phyloP scores from a whole-genome alignment of 176 grass and related monocot species.

The Alloteropsis semialata region DNA sequence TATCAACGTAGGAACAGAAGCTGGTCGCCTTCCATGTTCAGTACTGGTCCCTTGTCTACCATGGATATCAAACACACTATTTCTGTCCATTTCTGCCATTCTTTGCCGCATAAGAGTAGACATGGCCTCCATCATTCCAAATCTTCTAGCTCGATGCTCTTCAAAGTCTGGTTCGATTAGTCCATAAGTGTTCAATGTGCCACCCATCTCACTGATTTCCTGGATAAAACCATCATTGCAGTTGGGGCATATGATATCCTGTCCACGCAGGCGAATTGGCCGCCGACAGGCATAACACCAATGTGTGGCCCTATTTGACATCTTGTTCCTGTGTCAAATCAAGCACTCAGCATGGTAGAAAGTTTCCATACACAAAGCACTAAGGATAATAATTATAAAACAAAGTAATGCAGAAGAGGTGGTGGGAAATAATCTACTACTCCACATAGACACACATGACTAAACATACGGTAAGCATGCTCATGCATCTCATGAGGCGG shows the following conservation, averaged over 20 bases:
- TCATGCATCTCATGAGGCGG: background rate
- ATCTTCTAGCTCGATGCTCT: slow-evolving; percentile 31
- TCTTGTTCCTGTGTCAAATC: slow-evolving; percentile 34
- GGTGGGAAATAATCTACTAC: background rate
- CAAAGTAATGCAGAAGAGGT: background rate
- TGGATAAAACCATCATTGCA: slow-evolving; percentile 91
- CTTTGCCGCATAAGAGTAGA: slow-evolving; percentile 57
- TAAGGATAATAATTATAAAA: background rate
- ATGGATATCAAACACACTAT: slow-evolving; percentile 40
- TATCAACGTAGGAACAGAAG: slow-evolving; percentile 24
- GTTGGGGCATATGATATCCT: slow-evolving; percentile 62
- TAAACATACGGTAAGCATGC: background rate
- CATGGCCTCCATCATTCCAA: slow-evolving; percentile 76
- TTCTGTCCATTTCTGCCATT: slow-evolving; percentile 36
- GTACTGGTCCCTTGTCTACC: background rate
- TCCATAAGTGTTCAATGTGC: slow-evolving; percentile 51
- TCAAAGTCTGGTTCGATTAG: slow-evolving; percentile 38
- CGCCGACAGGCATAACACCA: slow-evolving; percentile 86
- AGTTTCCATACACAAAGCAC: slow-evolving; percentile 10
- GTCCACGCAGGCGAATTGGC: slow-evolving; percentile 46
- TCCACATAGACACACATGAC: background rate
- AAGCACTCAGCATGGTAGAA: background rate
- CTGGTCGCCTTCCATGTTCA: slow-evolving; percentile 15
- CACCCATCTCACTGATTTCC: slow-evolving; percentile 71
- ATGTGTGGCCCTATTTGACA: slow-evolving; percentile 89